Evolutionary conservation across 495 filamentous ascomycete genomes (phyloP).

Genomic region (Lophiotrema nucula): DNA sequence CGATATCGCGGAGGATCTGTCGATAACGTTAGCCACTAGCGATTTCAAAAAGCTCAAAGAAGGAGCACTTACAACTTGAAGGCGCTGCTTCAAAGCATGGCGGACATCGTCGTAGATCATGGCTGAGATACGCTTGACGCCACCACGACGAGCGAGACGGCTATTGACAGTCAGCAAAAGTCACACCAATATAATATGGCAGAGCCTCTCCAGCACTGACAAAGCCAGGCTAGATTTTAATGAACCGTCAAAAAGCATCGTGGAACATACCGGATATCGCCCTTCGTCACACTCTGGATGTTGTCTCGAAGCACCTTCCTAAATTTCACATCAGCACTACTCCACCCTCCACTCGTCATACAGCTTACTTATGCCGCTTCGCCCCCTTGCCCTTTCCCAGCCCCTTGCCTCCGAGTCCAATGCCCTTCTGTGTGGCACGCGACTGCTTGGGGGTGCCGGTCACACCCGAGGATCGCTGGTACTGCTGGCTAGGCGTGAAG

Average conservation of each 20-base stretch:
- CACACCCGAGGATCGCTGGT: neutral
- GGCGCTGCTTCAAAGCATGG: slow-evolving; percentile 48
- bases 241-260: neutral
- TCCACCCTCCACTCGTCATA: too few relatives aligned
- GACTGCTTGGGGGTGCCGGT: neutral
- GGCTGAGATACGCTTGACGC: slow-evolving; percentile 68
- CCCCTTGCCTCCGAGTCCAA: slow-evolving; percentile 6
- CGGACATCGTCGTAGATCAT: slow-evolving; percentile 72
- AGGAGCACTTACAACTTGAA: slow-evolving; percentile 18
- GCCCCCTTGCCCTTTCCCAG: slow-evolving; percentile 18
- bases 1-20: slow-evolving; percentile 22
- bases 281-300: slow-evolving; percentile 78
- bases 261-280: slow-evolving; percentile 30
- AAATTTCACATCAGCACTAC: slow-evolving; percentile 24
- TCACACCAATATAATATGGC: neutral
- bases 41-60: neutral
- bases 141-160: slow-evolving; percentile 75
- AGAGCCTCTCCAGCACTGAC: neutral
- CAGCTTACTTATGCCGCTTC: slow-evolving; percentile 25
- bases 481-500: too few relatives aligned
- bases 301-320: slow-evolving; percentile 97
- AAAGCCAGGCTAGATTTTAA: neutral
- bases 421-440: neutral
- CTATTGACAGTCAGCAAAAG: too few relatives aligned
- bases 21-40: neutral